Evolutionary conservation across 306 rosid species (phyloP).

Genomic region (Cucurbita moschata): DNA sequence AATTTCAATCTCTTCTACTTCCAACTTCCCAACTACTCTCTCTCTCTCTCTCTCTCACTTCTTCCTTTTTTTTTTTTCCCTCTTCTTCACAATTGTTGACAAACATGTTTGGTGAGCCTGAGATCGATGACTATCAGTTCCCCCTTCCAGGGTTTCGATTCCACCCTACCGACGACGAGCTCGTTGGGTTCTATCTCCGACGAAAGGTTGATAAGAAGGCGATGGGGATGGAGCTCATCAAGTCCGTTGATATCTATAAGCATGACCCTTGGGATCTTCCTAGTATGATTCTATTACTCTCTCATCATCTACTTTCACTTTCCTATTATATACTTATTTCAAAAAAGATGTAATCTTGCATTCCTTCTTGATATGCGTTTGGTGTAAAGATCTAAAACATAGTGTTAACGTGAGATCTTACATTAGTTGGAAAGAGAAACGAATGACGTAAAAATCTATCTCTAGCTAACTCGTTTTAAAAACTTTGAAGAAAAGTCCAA

Average conservation of each 20-base stretch:
- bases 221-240: conserved; percentile 49
- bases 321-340: not conserved
- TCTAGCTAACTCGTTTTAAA: no score
- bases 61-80: not conserved
- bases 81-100: not conserved
- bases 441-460: no score
- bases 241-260: conserved; percentile 61
- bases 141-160: conserved; percentile 84
- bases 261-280: conserved; percentile 49
- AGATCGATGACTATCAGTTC: conserved; percentile 2
- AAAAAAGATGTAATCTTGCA: not conserved
- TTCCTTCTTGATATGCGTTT: not conserved
- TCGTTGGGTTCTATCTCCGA: conserved; percentile 67
- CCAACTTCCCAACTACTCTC: not conserved
- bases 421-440: no score
- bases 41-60: not conserved
- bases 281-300: conserved; percentile 28
- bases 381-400: not conserved
- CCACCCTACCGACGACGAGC: conserved; percentile 92
- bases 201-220: conserved; percentile 62
- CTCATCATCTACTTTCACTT: not conserved
- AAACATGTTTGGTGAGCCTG: not conserved
- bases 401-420: no score
- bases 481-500: no score
- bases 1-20: not conserved